Conservation (phyloP, 2,329 filamentous ascomycete genomes). For the Xylariomycetidae sp. region DNA sequence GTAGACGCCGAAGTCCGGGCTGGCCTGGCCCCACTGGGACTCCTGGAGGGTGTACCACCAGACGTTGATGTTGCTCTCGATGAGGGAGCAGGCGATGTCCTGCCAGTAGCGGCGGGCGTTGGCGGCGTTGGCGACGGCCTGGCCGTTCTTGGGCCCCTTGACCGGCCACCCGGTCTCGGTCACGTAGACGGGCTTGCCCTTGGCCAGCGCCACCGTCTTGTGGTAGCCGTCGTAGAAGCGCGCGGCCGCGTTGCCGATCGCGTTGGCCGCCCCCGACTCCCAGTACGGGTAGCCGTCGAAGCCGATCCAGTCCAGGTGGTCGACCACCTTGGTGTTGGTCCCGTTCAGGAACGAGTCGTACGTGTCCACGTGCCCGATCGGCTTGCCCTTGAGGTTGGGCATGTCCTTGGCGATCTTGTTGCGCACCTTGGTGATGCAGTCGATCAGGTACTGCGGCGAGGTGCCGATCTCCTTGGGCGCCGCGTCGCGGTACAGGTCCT, state of each 20-base stretch:
- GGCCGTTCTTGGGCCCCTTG: slow-evolving; percentile 36
- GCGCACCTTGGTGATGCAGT: slow-evolving; percentile 52
- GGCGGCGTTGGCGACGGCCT: slow-evolving; percentile 38
- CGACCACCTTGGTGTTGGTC: slow-evolving; percentile 42
- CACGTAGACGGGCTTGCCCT: slow-evolving; percentile 51
- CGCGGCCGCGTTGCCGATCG: slow-evolving; percentile 36
- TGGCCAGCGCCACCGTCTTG: slow-evolving; percentile 48
- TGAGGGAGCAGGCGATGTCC: slow-evolving; percentile 25
- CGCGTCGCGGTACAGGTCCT: slow-evolving; percentile 47
- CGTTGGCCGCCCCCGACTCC: slow-evolving; percentile 34
- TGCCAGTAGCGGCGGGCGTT: slow-evolving; percentile 37
- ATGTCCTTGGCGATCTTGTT: slow-evolving; percentile 38
- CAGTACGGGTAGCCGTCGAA: slow-evolving; percentile 51
- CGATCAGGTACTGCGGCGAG: slow-evolving; percentile 41
- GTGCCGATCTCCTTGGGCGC: slow-evolving; percentile 32
- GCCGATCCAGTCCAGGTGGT: slow-evolving; percentile 46
- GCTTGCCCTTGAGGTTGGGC: slow-evolving; percentile 27
- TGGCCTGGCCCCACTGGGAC: slow-evolving; percentile 27
- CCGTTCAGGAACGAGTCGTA: slow-evolving; percentile 46
- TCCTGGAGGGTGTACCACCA: slow-evolving; percentile 33
- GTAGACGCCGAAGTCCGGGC: slow-evolving; percentile 31
- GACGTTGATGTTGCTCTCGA: slow-evolving; percentile 24
- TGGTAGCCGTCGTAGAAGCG: slow-evolving; percentile 35
- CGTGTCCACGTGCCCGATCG: slow-evolving; percentile 51
- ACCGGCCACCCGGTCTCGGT: slow-evolving; percentile 54